Evolutionary conservation across 2,329 filamentous ascomycete species (phyloP), one percentile per base, ranked within the genome.

Genomic region (Elsinoe perseae): DNA sequence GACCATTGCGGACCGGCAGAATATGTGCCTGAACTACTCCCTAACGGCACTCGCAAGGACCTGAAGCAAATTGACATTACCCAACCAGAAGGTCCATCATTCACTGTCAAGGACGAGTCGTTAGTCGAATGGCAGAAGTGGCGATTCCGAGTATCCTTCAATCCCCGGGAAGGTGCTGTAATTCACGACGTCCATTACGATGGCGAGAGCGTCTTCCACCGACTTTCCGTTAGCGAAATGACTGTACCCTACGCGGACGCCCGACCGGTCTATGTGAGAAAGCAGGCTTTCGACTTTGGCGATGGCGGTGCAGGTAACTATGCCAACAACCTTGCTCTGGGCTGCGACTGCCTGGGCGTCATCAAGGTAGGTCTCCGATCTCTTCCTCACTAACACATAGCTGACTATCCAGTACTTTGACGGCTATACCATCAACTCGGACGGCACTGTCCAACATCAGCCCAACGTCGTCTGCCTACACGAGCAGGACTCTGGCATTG

Each of bases 161-260:
- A 84, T 66, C 77, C 80, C 46, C 77, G 86, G 1, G 86, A 89
- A 67, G 85, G 86, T 6, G 79, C 82, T 7, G 83, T 86, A 2
- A 73, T 89, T 2, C 84, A 89, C 64, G 84, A 89, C 61, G 71
- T 89, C 14, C 77, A 77, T 64, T 89, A 86, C 64, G 82, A 85
- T 61, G 77, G 78, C 32, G 77, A 84, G 16, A 82, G 79, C 40
- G 73, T 89, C 25, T 76, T 88, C 64, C 84, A 87, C 69, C 78
- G 85, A 1, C 68, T 89, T 27, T 81, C 80, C 59, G 76, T 86
- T 57, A 81, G 80, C 60, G 86, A 89, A 67, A 85, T 89, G 80
- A 80, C 80, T 1, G 57, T 59, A 7, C 54, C 58, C 4, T 61
- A 61, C 21, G 59, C 50, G n/a, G 56, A 56, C 34, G 81, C 80